Evolutionary conservation across 352 stramenopile species (phyloP), one percentile per base, ranked within the genome.

Genomic region (Phytophthora multivora): DNA sequence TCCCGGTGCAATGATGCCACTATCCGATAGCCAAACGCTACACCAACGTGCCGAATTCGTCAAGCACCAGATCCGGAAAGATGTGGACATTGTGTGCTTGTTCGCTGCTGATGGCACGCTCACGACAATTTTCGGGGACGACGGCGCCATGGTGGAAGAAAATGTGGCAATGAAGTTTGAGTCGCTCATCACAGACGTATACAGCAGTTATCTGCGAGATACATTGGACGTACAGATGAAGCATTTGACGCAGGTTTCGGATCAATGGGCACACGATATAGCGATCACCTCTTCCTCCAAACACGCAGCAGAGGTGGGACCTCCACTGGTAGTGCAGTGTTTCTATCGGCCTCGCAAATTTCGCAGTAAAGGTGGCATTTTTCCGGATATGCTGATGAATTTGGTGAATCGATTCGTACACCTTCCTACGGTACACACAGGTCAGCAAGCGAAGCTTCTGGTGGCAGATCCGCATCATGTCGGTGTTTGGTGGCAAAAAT

Each of bases 401-500:
- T 51, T 88, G 18, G 71, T 88, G 23, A 77, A 89, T 21, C 65
- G 72, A 18, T 66, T 68, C 30, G 66, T 75, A 0, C 43, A 76
- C 30, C 40, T 89, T 10, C 82, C 78, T 10, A 51, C 63, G 11
- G 59, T 52, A 16, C 53, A 67, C 23, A 26, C 68, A 5, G 77
- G 72, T 2, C 80, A 88, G 26, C 60, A 70, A 16, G 50, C 73
- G 3, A 78, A 79, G 19, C 42, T 90, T 16, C 61, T 92, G 6
- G 80, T 92, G 5, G 79, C 81, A 4, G 80, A 92, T 57, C 43
- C 69, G 9, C 63, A 58, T 15, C 38, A 77, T 8, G 54, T 89
- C 3, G 83, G 83, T 1, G 49, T 92, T 2, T 92, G 83, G 80
- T 90, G 79, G 80, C 79, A 87, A 31, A 90, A 89, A 30, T 65